phyloP scores from a whole-genome alignment of 805 yeast genomes.

The Candida quercuum region DNA sequence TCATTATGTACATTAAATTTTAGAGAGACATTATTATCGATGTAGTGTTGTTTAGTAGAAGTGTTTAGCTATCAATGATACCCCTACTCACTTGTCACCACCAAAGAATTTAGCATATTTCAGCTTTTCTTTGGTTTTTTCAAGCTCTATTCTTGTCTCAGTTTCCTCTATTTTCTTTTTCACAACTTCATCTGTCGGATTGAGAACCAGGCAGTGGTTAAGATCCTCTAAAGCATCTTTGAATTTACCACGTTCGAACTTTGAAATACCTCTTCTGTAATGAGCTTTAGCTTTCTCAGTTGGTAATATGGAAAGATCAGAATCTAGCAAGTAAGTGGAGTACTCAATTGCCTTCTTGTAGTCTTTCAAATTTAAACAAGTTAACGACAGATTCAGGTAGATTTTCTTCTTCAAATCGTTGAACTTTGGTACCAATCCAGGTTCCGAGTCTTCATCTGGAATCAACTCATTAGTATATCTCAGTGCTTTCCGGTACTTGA shows the following conservation, averaged over 20 bases:
- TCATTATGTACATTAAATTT: no score
- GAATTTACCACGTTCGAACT: constrained; percentile 37
- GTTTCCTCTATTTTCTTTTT: constrained; percentile 37
- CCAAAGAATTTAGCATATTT: constrained; percentile 61
- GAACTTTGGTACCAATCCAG: constrained; percentile 45
- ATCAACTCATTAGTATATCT: constrained; percentile 67
- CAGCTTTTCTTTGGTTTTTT: constrained; percentile 45
- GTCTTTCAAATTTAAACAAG: constrained; percentile 43
- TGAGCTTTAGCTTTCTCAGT: constrained; percentile 53
- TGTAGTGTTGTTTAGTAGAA: no score
- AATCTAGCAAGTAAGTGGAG: constrained; percentile 51
- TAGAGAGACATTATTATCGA: no score
- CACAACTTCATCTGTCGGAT: constrained; percentile 47
- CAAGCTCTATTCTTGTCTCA: constrained; percentile 33
- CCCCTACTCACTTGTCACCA: no score
- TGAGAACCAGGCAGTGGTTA: constrained; percentile 34
- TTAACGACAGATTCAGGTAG: constrained; percentile 52
- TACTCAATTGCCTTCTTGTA: constrained; percentile 47
- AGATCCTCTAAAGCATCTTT: constrained; percentile 46
- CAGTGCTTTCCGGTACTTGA: constrained; percentile 62
- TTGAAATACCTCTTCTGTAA: constrained; percentile 50
- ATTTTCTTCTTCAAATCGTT: constrained; percentile 36
- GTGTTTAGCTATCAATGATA: no score
- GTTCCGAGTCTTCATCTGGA: constrained; percentile 62
- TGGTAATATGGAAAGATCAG: constrained; percentile 27